Base-by-base conservation (phyloP, 139 green algal genomes). In the Coelastrella sp. region DNA sequence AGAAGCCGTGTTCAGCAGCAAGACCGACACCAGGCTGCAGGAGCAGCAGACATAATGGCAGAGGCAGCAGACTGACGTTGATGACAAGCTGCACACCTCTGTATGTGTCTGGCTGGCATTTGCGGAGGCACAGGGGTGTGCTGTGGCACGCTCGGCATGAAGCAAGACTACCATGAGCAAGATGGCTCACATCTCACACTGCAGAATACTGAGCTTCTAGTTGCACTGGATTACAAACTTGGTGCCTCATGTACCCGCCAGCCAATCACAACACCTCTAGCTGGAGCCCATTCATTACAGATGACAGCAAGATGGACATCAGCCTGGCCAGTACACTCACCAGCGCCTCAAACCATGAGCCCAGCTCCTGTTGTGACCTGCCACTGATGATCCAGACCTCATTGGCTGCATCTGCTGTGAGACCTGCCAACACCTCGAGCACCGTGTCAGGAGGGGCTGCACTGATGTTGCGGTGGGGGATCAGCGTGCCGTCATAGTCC, bases 401-500 rank as follows among this genome's bases (percentile, higher is more conserved):
- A 92, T 99, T 99, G 82, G 41, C 41, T 0, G 89, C 75, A 89
- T 99, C 95, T 9, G 79, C 81, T 17, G 85, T 92, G 32, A 99
- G 91, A 38, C 57, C 85, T 5, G 83, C 71, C 67, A 99, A 89
- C 48, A 91, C 79, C 50, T 83, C 80, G 77, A 95, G 76, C 53
- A 96, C 86, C 17, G 53, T 27, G 13, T 43, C 27, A 7, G 75
- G 75, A 0, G 75, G 94, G 8, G 82, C 83, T 50, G 75, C 85
- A 69, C 89, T 89, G 84, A 96, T 93, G 72, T 80, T 89, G 63
- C 57, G 87, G 37, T 91, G 88, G 34, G 89, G 79, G 50, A 97
- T 94, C 27, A 99, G 94, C 13, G 97, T 99, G 77, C 97, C 97
- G 88, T 99, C 97, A 83, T 99, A 98, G 89, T 99, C 97, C 53